Percentiles rank a stretch among this genome's conserved stretches.
Evolutionary conservation across 1,284 basidiomycete species (phyloP).

Genomic region (Ceratobasidium papillatum): DNA sequence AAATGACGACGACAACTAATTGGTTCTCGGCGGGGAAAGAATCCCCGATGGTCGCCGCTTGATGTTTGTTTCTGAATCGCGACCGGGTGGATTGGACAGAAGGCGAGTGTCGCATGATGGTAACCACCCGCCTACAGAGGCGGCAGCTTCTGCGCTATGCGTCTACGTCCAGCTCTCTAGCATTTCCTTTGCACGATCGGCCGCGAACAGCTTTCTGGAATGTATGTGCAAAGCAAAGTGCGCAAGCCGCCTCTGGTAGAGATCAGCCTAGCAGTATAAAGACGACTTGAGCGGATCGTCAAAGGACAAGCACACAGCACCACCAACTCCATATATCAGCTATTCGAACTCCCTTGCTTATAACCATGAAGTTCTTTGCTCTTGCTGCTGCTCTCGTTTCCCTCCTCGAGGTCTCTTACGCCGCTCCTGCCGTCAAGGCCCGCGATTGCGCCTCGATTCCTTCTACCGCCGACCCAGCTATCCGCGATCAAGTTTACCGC

Average conservation of each 20-base stretch:
- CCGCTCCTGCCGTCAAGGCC: constrained; percentile 29
- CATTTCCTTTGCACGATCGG: neutral
- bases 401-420: constrained; percentile 16
- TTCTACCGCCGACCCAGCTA: constrained; percentile 14
- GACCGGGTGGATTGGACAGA: neutral
- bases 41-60: neutral
- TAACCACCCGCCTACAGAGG: constrained; percentile 21
- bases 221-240: neutral
- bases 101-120: neutral
- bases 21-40: neutral
- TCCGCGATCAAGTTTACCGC: constrained; percentile 32
- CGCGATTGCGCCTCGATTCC: constrained; percentile 31
- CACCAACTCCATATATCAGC: neutral
- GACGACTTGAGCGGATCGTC: neutral
- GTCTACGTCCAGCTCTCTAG: neutral
- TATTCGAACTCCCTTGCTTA: neutral
- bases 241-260: neutral
- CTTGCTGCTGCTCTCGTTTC: constrained; percentile 5
- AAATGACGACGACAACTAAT: neutral
- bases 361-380: constrained; percentile 21
- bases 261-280: constrained; percentile 6
- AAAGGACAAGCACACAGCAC: neutral
- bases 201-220: neutral
- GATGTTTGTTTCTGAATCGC: neutral
- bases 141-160: constrained; percentile 15